phyloP scores from a whole-genome alignment of 2,329 filamentous ascomycete genomes.

The Phaeosphaeria sp. region DNA sequence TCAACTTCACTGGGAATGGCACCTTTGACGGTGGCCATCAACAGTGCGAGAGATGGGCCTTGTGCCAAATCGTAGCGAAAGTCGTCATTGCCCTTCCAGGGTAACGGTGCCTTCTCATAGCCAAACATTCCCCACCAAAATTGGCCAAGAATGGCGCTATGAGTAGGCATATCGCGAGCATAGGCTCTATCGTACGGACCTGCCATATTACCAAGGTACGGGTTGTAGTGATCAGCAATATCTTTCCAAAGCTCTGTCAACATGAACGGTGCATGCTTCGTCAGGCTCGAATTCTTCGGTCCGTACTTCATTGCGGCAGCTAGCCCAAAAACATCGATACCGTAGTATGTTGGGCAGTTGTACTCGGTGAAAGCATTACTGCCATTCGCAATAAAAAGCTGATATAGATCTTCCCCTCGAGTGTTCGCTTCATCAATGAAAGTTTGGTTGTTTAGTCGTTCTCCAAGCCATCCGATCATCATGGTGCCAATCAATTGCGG shows the following conservation, averaged over 20 bases:
- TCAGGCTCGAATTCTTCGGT: slow-evolving; percentile 36
- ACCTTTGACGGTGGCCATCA: slow-evolving; percentile 21
- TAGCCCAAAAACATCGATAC: slow-evolving; percentile 52
- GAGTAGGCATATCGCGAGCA: slow-evolving; percentile 49
- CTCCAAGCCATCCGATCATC: slow-evolving; percentile 52
- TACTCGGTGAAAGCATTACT: slow-evolving; percentile 49
- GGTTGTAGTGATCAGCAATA: slow-evolving; percentile 47
- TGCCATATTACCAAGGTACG: slow-evolving; percentile 44
- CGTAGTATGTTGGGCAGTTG: slow-evolving; percentile 52
- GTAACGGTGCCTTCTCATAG: slow-evolving; percentile 47
- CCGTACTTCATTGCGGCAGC: slow-evolving; percentile 50
- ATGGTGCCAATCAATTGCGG: slow-evolving; percentile 52
- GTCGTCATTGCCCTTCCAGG: slow-evolving; percentile 49
- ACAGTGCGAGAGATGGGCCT: slow-evolving; percentile 50
- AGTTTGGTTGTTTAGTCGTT: slow-evolving; percentile 46
- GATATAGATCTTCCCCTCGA: slow-evolving; percentile 34
- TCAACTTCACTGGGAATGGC: slow-evolving; percentile 6
- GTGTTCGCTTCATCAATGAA: slow-evolving; percentile 48
- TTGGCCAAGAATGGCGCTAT: slow-evolving; percentile 51
- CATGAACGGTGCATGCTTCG: slow-evolving; percentile 36
- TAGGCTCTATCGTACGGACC: slow-evolving; percentile 50
- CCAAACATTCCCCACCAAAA: slow-evolving; percentile 55
- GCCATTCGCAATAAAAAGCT: slow-evolving; percentile 34
- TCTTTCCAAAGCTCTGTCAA: slow-evolving; percentile 45
- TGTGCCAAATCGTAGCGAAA: slow-evolving; percentile 53